phyloP scores from a whole-genome alignment of 2,329 filamentous ascomycete species.

The Bipolaris victoriae region DNA sequence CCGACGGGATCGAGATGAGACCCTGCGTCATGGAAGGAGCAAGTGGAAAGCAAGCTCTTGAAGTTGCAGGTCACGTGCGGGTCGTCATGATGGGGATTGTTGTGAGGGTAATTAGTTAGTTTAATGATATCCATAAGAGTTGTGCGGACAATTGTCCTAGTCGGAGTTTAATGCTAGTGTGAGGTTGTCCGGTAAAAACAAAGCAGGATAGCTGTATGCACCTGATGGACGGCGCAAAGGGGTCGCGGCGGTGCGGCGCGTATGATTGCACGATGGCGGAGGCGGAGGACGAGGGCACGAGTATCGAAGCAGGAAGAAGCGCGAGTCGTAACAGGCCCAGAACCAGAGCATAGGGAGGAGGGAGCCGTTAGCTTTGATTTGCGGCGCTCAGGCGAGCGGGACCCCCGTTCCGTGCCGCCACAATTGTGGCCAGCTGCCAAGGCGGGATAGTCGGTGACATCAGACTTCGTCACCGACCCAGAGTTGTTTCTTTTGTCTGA shows the following conservation, averaged over 20 bases:
- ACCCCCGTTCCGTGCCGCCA: constrained; percentile 17
- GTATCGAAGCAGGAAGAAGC: constrained; percentile 9
- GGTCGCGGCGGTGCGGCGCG: neutral
- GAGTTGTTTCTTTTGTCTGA: constrained; percentile 6
- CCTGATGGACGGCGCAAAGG: neutral
- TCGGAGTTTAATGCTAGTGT: no score
- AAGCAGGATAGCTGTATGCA: no score
- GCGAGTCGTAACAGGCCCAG: constrained; percentile 2
- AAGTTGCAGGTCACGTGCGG: neutral
- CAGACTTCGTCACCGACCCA: constrained; percentile 25
- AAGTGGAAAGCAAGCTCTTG: neutral
- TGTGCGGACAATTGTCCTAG: no score
- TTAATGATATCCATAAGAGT: constrained; percentile 5
- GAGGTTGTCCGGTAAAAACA: no score
- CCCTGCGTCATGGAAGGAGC: constrained; percentile 14
- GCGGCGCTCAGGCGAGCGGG: neutral
- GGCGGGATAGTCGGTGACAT: constrained; percentile 20
- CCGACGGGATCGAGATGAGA: constrained; percentile 40
- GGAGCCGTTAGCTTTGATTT: constrained; percentile 6
- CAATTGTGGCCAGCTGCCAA: neutral
- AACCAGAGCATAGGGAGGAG: constrained; percentile 25
- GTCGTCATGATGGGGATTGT: neutral
- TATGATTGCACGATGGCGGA: constrained; percentile 17
- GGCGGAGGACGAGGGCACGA: constrained; percentile 6
- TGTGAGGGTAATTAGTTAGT: constrained; percentile 1